These are phyloP conservation scores for Solanum peruvianum DNA, from an alignment of 257 asterid species.

Conservation along the genomic window DNA sequence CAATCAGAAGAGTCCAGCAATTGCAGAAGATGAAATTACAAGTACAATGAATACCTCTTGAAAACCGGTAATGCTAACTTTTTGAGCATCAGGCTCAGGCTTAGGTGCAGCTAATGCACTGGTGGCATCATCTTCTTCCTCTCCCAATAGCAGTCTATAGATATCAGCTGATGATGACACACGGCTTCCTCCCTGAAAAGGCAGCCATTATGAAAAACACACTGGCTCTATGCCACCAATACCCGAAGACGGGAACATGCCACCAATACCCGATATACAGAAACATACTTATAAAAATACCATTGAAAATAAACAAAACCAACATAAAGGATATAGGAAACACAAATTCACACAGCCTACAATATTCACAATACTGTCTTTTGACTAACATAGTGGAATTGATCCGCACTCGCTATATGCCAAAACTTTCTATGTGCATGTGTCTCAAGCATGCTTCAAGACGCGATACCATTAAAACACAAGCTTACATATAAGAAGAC, in stretches of 20 bases:
- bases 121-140: conserved; percentile 98
- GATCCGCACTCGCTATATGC: neutral
- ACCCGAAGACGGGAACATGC: neutral
- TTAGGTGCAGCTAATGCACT: conserved; percentile 78
- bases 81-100: conserved; percentile 69
- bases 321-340: neutral
- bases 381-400: neutral
- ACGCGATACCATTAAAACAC: neutral
- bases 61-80: conserved; percentile 32
- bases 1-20: neutral
- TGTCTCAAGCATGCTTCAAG: neutral
- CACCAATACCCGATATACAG: neutral
- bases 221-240: neutral
- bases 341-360: neutral
- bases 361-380: neutral
- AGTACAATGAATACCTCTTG: conserved; percentile 40
- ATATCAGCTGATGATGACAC: conserved; percentile 78
- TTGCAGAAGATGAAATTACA: neutral
- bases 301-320: neutral
- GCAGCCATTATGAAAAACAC: conserved; percentile 7
- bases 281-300: neutral
- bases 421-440: neutral
- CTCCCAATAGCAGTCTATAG: conserved; percentile 63
- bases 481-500: neutral
- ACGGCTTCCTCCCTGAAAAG: conserved; percentile 73